Conservation (phyloP, 768 basidiomycete genomes). For the Artomyces pyxidatus region DNA sequence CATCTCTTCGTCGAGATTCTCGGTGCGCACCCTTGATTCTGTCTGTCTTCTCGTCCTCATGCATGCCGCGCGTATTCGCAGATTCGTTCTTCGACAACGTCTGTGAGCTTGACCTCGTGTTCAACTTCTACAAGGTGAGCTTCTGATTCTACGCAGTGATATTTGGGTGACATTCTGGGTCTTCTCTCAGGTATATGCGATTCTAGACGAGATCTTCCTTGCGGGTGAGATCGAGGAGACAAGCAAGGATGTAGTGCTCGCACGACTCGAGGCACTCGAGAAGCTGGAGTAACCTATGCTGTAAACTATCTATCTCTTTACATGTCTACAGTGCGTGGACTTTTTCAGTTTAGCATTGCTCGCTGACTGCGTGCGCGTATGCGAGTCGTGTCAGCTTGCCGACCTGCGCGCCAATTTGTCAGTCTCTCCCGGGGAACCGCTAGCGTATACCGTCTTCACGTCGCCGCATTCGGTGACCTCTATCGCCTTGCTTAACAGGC, state of each 20-base stretch:
- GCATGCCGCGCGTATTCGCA: slow-evolving; percentile 26
- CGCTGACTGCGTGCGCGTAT: too few relatives aligned
- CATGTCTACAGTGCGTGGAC: too few relatives aligned
- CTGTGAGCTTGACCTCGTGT: slow-evolving; percentile 95
- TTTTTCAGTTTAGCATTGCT: too few relatives aligned
- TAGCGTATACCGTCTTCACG: too few relatives aligned
- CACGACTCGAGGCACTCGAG: slow-evolving; percentile 86
- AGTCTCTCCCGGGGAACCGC: too few relatives aligned
- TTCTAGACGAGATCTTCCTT: slow-evolving; percentile 95
- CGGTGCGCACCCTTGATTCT: slow-evolving; percentile 38
- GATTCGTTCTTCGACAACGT: slow-evolving; percentile 99
- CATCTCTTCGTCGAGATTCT: slow-evolving; percentile 97
- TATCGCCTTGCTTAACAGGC: too few relatives aligned
- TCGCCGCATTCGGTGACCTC: too few relatives aligned
- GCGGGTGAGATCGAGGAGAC: slow-evolving; percentile 99
- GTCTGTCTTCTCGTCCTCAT: slow-evolving; percentile 2
- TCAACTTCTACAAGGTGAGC: slow-evolving; percentile 96
- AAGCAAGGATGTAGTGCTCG: slow-evolving; percentile 90
- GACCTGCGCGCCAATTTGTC: too few relatives aligned
- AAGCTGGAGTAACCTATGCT: slow-evolving; percentile 88
- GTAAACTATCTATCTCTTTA: too few relatives aligned
- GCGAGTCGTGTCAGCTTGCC: too few relatives aligned
- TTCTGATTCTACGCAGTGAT: too few relatives aligned
- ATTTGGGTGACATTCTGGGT: background rate
- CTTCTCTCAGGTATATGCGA: slow-evolving; percentile 80